Conservation (phyloP, 768 basidiomycete genomes). For the Trametes coccinea region DNA sequence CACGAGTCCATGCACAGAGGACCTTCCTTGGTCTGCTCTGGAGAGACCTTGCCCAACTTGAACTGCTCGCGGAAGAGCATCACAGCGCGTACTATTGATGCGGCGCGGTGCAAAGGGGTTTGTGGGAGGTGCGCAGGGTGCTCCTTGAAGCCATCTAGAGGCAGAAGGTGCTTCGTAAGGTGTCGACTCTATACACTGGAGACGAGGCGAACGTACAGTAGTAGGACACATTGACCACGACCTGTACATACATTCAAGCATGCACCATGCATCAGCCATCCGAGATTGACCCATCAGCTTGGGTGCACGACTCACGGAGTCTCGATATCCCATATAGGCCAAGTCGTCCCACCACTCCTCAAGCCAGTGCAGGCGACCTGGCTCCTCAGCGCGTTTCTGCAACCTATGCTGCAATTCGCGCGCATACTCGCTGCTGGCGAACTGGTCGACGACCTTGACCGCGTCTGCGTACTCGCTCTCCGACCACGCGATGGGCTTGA, state of each 20-base stretch:
- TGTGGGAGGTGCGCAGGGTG: slow-evolving; percentile 63
- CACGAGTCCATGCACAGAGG: slow-evolving; percentile 88
- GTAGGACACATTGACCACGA: slow-evolving; percentile 92
- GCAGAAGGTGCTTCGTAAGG: neutral
- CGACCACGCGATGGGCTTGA: slow-evolving; percentile 73
- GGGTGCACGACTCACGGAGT: slow-evolving; percentile 56
- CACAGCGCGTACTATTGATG: slow-evolving; percentile 65
- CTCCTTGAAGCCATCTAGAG: slow-evolving; percentile 72
- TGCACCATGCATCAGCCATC: neutral
- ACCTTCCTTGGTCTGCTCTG: slow-evolving; percentile 67
- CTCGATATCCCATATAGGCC: slow-evolving; percentile 82
- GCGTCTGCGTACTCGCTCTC: slow-evolving; percentile 56
- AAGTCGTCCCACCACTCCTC: slow-evolving; percentile 94
- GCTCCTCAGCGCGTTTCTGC: slow-evolving; percentile 50
- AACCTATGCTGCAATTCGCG: slow-evolving; percentile 66
- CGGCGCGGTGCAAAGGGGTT: slow-evolving; percentile 65
- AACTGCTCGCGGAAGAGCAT: slow-evolving; percentile 74
- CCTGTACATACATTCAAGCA: slow-evolving; percentile 36
- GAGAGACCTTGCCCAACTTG: slow-evolving; percentile 62
- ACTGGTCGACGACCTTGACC: slow-evolving; percentile 65
- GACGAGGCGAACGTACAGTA: slow-evolving; percentile 56
- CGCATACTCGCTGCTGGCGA: slow-evolving; percentile 43
- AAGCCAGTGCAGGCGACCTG: slow-evolving; percentile 70
- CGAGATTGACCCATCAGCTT: no score
- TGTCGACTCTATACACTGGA: neutral